Evolutionary conservation across 495 filamentous ascomycete genomes (phyloP).

Genomic region (Daldinia loculata): DNA sequence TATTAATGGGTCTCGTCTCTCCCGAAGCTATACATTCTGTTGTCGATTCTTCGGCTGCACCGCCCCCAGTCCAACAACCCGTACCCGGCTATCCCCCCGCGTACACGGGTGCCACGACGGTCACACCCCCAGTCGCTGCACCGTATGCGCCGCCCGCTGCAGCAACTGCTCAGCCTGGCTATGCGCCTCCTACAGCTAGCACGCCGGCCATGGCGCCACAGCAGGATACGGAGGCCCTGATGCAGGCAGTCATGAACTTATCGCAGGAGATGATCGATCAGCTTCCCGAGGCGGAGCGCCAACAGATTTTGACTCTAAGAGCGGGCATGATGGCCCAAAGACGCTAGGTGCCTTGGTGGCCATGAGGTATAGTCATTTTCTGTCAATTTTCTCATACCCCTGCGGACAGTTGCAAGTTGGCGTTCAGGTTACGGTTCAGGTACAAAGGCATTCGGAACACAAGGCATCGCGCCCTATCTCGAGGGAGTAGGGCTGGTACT

Average conservation of each 20-base stretch:
- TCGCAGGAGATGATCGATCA: constrained; percentile 78
- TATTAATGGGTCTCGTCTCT: constrained; percentile 93
- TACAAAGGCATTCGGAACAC: constrained; percentile 23
- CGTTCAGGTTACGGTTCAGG: constrained; percentile 35
- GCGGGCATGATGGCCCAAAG: constrained; percentile 45
- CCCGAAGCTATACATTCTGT: constrained; percentile 60
- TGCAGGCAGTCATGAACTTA: constrained; percentile 79
- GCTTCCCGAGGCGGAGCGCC: constrained; percentile 73
- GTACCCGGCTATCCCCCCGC: constrained; percentile 23
- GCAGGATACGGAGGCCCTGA: constrained; percentile 69
- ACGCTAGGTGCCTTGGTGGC: constrained; percentile 10
- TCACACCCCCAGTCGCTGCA: constrained; percentile 41
- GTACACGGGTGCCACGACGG: constrained; percentile 38
- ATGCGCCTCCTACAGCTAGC: constrained; percentile 52
- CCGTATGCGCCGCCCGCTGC: constrained; percentile 29
- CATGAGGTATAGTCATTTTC: constrained; percentile 1
- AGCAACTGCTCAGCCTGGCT: constrained; percentile 42
- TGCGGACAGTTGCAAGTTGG: constrained; percentile 23
- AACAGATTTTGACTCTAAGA: constrained; percentile 76
- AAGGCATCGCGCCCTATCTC: constrained; percentile 7
- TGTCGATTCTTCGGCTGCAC: constrained; percentile 49
- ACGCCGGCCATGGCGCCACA: constrained; percentile 53
- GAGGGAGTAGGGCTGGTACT: constrained; percentile 2
- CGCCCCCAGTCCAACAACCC: constrained; percentile 24
- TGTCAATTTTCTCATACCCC: constrained; percentile 34